Evolutionary conservation across 2,329 filamentous ascomycete genomes (phyloP).

Genomic region (Rosellinia necatrix): DNA sequence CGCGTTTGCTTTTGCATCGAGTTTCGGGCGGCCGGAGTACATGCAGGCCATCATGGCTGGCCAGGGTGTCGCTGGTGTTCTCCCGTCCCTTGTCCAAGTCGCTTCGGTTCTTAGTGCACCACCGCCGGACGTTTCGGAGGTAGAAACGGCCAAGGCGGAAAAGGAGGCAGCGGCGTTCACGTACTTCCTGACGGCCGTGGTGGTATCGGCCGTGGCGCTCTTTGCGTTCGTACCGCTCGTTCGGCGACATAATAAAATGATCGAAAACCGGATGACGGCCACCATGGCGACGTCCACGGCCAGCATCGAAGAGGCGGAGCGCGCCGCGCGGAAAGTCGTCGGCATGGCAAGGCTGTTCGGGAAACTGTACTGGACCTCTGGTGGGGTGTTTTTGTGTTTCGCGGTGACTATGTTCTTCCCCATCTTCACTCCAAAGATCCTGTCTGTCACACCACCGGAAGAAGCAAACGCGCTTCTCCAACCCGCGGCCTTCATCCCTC

Average conservation of each 20-base stretch:
- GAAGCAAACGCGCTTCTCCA: conserved; percentile 65
- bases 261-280: conserved; percentile 54
- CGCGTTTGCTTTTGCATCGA: conserved; percentile 86
- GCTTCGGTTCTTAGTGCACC: conserved; percentile 73
- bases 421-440: conserved; percentile 78
- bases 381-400: conserved; percentile 82
- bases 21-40: conserved; percentile 85
- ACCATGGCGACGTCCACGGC: conserved; percentile 55
- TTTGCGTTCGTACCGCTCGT: conserved; percentile 76
- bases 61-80: conserved; percentile 87
- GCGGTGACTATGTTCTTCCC: conserved; percentile 91
- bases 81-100: conserved; percentile 84
- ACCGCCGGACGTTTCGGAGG: conserved; percentile 40
- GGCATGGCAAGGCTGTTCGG: conserved; percentile 68
- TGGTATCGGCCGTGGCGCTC: conserved; percentile 72
- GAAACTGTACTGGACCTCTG: conserved; percentile 79
- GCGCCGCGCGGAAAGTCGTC: conserved; percentile 53
- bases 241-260: conserved; percentile 59
- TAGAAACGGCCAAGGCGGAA: conserved; percentile 33
- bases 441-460: conserved; percentile 47
- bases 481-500: conserved; percentile 80
- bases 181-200: conserved; percentile 88
- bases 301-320: conserved; percentile 58
- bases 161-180: conserved; percentile 75
- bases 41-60: conserved; percentile 96